A percentile compares a stretch with the other conserved stretches of the same genome.
These are phyloP conservation scores for Forsythia suspensa DNA, from an alignment of 257 asterid species.

Conservation along the genomic window DNA sequence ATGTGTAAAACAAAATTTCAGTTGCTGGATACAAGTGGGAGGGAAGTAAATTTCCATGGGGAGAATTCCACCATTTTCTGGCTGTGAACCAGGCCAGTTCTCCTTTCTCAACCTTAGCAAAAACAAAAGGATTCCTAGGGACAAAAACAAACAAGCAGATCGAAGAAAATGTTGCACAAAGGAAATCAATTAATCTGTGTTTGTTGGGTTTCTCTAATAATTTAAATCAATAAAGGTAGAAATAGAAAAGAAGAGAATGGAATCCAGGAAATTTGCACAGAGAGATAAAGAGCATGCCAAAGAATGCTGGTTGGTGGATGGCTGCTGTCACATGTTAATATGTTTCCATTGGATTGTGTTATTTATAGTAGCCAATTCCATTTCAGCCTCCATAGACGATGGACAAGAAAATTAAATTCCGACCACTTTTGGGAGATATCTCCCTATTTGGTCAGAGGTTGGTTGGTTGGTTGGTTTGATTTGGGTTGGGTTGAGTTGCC, in stretches of 20 bases:
- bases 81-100: conserved; percentile 39
- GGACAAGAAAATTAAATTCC: not conserved
- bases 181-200: not conserved
- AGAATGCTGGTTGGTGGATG: not conserved
- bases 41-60: conserved; percentile 96
- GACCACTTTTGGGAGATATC: no score
- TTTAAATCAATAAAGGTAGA: conserved; percentile 9
- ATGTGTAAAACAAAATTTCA: conserved; percentile 15
- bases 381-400: not conserved
- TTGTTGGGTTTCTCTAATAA: not conserved
- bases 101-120: conserved; percentile 18
- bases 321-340: not conserved
- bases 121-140: not conserved
- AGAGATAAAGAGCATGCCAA: not conserved
- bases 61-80: conserved; percentile 86
- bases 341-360: not conserved
- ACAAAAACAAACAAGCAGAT: not conserved
- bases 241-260: not conserved
- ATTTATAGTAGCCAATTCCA: not conserved
- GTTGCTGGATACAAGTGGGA: conserved; percentile 96
- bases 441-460: no score
- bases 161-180: not conserved
- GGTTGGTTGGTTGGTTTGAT: no score
- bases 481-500: no score
- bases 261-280: not conserved